Evolutionary conservation across 2,329 filamentous ascomycete genomes (phyloP).

Genomic region (Calonectria leucothoes): DNA sequence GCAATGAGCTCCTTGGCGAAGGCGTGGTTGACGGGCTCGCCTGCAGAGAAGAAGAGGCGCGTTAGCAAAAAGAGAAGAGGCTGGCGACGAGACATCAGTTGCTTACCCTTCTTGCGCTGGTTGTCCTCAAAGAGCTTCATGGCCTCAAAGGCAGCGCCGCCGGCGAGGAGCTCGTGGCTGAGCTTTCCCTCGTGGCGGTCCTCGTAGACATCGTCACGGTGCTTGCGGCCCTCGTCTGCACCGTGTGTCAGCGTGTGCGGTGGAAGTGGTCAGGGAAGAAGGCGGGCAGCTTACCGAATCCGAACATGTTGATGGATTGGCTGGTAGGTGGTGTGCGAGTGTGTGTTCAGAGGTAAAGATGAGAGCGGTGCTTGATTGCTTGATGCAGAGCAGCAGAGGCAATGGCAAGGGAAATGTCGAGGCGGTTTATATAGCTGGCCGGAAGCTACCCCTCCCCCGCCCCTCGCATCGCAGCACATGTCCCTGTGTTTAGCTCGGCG

Average conservation of each 20-base stretch:
- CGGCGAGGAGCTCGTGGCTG: constrained; percentile 79
- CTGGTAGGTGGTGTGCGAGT: too few species aligned
- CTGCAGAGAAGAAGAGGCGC: neutral
- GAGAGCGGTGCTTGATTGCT: too few species aligned
- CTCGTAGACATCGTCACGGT: constrained; percentile 57
- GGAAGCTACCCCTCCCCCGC: constrained; percentile 1
- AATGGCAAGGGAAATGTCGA: neutral
- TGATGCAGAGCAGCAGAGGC: neutral
- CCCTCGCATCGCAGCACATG: neutral
- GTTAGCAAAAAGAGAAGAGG: neutral
- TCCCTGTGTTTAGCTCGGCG: neutral
- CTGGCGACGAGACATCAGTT: neutral
- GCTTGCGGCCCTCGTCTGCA: constrained; percentile 15
- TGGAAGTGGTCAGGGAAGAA: neutral
- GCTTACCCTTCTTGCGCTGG: constrained; percentile 70
- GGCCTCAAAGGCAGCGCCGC: constrained; percentile 81
- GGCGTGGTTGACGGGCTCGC: constrained; percentile 73
- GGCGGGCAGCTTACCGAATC: constrained; percentile 12
- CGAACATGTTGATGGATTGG: constrained; percentile 21
- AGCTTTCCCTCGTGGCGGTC: constrained; percentile 69
- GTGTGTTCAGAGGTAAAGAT: too few species aligned
- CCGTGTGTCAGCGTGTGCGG: neutral
- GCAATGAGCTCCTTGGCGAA: constrained; percentile 84
- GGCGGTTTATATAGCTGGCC: constrained; percentile 5
- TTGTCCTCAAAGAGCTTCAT: constrained; percentile 85